Conservation (phyloP, 2,329 filamentous ascomycete genomes). For the Ophiobolus disseminans region DNA sequence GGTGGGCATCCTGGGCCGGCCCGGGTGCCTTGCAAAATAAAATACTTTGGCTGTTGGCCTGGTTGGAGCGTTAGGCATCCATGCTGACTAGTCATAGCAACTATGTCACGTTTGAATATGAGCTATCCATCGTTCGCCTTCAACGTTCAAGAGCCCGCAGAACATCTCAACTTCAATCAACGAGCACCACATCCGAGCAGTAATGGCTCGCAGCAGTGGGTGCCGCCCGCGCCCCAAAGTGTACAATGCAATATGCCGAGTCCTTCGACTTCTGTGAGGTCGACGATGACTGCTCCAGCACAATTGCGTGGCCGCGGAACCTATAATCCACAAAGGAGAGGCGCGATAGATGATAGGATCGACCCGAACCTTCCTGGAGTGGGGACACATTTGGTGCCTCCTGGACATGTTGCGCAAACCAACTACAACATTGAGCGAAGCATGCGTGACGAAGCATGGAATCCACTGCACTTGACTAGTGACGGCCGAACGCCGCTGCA, state of each 20-base stretch:
- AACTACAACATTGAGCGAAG: conserved; percentile 19
- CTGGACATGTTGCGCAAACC: conserved; percentile 2
- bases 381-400: conserved; percentile 26
- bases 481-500: conserved; percentile 6
- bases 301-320: conserved; percentile 3
- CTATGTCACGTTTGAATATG: conserved; percentile 37
- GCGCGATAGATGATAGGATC: conserved; percentile 8
- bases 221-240: conserved; percentile 13
- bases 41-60: neutral
- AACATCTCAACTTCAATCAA: conserved; percentile 21
- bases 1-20: conserved; percentile 6
- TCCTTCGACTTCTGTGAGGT: conserved; percentile 22
- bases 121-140: conserved; percentile 23
- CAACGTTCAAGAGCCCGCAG: conserved; percentile 14
- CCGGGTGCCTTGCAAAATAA: no score
- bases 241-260: conserved; percentile 24
- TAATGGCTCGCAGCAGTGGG: conserved; percentile 30
- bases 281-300: conserved; percentile 16
- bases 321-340: conserved; percentile 12
- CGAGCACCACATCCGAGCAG: conserved; percentile 15
- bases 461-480: conserved; percentile 20
- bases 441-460: conserved; percentile 39
- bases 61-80: conserved; percentile 16
- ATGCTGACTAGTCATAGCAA: conserved; percentile 35
- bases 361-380: conserved; percentile 15